Evolutionary conservation across 1,284 basidiomycete genomes (phyloP), one percentile per base, ranked within the genome.

Genomic region (Trichosporon faecale): DNA sequence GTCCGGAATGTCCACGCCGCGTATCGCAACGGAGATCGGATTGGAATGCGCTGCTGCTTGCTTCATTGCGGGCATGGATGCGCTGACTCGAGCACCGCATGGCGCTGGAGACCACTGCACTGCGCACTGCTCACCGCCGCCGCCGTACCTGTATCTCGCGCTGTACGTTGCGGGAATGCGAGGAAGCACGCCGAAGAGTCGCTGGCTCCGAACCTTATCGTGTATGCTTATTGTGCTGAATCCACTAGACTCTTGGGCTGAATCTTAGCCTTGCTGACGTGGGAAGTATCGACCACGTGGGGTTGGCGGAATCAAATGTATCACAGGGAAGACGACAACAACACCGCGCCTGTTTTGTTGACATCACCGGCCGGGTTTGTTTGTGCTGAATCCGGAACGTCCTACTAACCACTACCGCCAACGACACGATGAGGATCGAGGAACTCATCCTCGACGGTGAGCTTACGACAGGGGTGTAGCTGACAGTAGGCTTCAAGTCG

Each of bases 401-500:
- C 25, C 27, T 9, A 60, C 27, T 23, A 33, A 31, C 57, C 57
- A 8, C 57, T 16, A 31, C 55, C 14, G 12, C 21, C 9, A 12
- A 35, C 57, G 52, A 61, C 78, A 80, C 46, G 35, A 93, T 93
- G 91, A 86, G 91, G 72, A 93, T 93, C 66, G 90, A 92, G 79
- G 91, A 93, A 77, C 88, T 93, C 57, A 89, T 93, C 66, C 85
- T 93, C 64, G 91, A 93, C 83, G 91, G 90, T 87, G 69, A 33
- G 80, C 71, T 9, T 1, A 2, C 4, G 2, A 3, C 27, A 2
- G 0, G 18, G 9, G 21, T 5, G 1, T 7, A 37, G 65, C 68
- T 72, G 46, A 69, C 65, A 37, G 0, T 71, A 94, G 92, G 93
- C 66, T 95, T 95, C 88, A 98, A 98, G 84, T 98, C 95, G 18